Evolutionary conservation across 2,329 filamentous ascomycete species (phyloP).

Genomic region (Xylaria sp.): DNA sequence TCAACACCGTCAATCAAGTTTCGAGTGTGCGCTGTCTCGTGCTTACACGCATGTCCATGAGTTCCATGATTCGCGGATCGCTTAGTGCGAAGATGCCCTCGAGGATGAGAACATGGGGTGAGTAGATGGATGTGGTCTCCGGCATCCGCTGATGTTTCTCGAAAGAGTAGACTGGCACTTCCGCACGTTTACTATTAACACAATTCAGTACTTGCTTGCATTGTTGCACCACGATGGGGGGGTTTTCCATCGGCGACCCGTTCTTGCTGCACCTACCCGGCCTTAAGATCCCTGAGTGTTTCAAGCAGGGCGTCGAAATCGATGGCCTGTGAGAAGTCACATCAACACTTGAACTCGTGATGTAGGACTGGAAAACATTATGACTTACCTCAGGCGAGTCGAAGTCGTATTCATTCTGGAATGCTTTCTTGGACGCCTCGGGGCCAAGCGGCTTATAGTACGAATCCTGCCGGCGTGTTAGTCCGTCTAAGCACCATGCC

Average conservation of each 20-base stretch:
- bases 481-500: slow-evolving; percentile 1
- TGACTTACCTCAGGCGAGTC: slow-evolving; percentile 69
- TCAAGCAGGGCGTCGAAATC: slow-evolving; percentile 88
- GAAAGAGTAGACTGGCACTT: slow-evolving; percentile 95
- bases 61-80: slow-evolving; percentile 74
- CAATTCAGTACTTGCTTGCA: slow-evolving; percentile 13
- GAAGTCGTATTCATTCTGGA: slow-evolving; percentile 91
- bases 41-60: slow-evolving; percentile 80
- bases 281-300: slow-evolving; percentile 75
- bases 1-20: slow-evolving; percentile 10
- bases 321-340: slow-evolving; percentile 54
- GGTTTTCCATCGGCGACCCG: background rate
- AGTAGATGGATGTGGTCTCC: slow-evolving; percentile 85
- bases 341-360: slow-evolving; percentile 22
- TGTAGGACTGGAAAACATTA: background rate
- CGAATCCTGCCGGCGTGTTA: slow-evolving; percentile 63
- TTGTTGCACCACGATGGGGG: background rate
- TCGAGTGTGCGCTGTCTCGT: background rate
- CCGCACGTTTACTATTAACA: slow-evolving; percentile 65
- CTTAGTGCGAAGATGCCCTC: slow-evolving; percentile 96
- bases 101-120: slow-evolving; percentile 88
- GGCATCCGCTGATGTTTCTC: slow-evolving; percentile 77
- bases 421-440: slow-evolving; percentile 74
- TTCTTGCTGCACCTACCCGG: slow-evolving; percentile 57
- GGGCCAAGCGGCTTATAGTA: slow-evolving; percentile 88